phyloP scores from a whole-genome alignment of 2,329 filamentous ascomycete genomes.

The Hymenoscyphus fructigenus region DNA sequence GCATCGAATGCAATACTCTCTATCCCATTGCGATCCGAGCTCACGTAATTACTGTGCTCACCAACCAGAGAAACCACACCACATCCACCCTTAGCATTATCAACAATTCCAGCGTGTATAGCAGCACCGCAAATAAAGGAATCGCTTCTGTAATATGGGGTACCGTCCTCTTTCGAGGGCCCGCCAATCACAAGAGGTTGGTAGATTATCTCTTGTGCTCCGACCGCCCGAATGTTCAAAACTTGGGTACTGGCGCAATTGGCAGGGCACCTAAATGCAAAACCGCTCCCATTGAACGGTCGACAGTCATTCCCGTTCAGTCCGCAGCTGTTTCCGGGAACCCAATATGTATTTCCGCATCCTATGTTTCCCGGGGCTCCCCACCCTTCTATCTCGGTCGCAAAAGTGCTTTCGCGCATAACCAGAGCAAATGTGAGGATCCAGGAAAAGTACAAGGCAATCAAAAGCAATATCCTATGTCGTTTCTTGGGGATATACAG shows the following conservation, averaged over 20 bases:
- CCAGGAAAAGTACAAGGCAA: conserved; percentile 65
- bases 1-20: conserved; percentile 77
- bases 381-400: conserved; percentile 64
- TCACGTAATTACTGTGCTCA: conserved; percentile 60
- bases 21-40: conserved; percentile 71
- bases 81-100: conserved; percentile 71
- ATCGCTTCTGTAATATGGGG: conserved; percentile 77
- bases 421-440: conserved; percentile 67
- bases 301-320: conserved; percentile 73
- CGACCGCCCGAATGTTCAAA: conserved; percentile 73
- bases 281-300: conserved; percentile 68
- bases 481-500: conserved; percentile 57
- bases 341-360: conserved; percentile 72
- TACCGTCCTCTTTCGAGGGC: conserved; percentile 43
- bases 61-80: conserved; percentile 77
- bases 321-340: conserved; percentile 68
- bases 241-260: conserved; percentile 66
- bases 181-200: conserved; percentile 68
- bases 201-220: conserved; percentile 66
- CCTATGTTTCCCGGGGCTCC: conserved; percentile 64
- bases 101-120: conserved; percentile 78
- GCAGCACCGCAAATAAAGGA: conserved; percentile 85
- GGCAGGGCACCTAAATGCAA: conserved; percentile 74
- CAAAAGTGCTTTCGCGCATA: conserved; percentile 59
- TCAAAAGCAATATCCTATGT: conserved; percentile 58